A percentile compares a stretch with the other conserved stretches of the same genome.
Conservation (phyloP, 805 yeast species). For the Wickerhamomyces rabaulensis region DNA sequence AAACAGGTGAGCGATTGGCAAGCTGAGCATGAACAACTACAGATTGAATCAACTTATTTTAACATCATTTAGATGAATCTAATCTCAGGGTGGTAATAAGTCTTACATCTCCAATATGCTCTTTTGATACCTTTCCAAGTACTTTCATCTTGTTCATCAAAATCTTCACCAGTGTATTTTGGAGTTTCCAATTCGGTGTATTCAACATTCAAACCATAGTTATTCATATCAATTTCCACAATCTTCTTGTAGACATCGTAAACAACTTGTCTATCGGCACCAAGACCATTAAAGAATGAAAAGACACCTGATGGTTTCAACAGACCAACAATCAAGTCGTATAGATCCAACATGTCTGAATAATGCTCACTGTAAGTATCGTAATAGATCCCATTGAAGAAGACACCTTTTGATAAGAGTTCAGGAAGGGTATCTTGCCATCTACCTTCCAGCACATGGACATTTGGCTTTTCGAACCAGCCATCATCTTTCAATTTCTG, state of each 20-base stretch:
- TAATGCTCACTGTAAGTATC: constrained; percentile 94
- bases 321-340: constrained; percentile 76
- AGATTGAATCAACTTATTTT: not conserved
- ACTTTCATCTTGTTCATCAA: constrained; percentile 32
- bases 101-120: constrained; percentile 65
- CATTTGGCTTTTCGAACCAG: constrained; percentile 74
- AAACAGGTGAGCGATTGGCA: not conserved
- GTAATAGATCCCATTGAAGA: constrained; percentile 87
- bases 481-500: constrained; percentile 64
- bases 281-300: constrained; percentile 89
- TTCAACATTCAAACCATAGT: constrained; percentile 69
- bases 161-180: constrained; percentile 28
- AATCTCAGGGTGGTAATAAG: constrained; percentile 62
- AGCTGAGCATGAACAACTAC: not conserved
- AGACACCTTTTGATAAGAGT: constrained; percentile 58
- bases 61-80: constrained; percentile 26
- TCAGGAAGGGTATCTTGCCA: constrained; percentile 83
- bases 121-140: constrained; percentile 61
- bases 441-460: constrained; percentile 75
- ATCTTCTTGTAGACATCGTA: constrained; percentile 83
- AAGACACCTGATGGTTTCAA: constrained; percentile 78
- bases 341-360: constrained; percentile 79
- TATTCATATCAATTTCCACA: constrained; percentile 71
- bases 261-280: constrained; percentile 69
- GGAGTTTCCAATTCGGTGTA: constrained; percentile 48